Conservation (phyloP, 1,139 yeast genomes). For the Kodamaea fungicola region DNA sequence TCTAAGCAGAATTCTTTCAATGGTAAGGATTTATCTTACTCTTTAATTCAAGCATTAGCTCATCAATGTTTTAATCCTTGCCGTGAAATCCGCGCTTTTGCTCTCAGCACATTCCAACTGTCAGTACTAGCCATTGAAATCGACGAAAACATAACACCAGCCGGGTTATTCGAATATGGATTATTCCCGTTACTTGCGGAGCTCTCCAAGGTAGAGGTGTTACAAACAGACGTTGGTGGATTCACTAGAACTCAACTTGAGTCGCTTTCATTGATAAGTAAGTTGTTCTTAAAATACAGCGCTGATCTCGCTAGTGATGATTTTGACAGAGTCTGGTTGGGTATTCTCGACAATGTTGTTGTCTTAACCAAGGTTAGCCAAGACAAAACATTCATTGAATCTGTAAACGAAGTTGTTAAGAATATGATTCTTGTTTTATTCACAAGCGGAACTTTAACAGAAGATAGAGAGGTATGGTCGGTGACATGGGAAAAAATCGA, state of each 20-base stretch:
- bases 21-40: constrained; percentile 44
- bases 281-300: constrained; percentile 59
- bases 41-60: constrained; percentile 73
- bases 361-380: constrained; percentile 22
- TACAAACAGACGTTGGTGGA: constrained; percentile 61
- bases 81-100: constrained; percentile 65
- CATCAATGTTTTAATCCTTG: constrained; percentile 90
- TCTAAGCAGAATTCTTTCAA: constrained; percentile 23
- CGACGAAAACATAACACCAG: constrained; percentile 37
- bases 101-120: constrained; percentile 53
- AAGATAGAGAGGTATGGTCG: constrained; percentile 28
- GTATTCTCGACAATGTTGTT: constrained; percentile 30
- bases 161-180: constrained; percentile 66
- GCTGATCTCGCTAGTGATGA: constrained; percentile 22
- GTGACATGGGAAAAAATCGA: constrained; percentile 44
- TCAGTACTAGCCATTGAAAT: constrained; percentile 36
- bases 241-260: constrained; percentile 65
- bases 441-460: constrained; percentile 21
- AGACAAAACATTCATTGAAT: constrained; percentile 47
- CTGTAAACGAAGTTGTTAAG: constrained; percentile 61
- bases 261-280: constrained; percentile 64
- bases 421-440: constrained; percentile 48
- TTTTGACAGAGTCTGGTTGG: constrained; percentile 32
- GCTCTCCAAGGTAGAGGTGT: constrained; percentile 62
- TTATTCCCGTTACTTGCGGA: constrained; percentile 72